Percentiles rank a stretch among this genome's conserved stretches.
Evolutionary conservation across 345 rosid genomes (phyloP).

Genomic region (Erodium maritimum): DNA sequence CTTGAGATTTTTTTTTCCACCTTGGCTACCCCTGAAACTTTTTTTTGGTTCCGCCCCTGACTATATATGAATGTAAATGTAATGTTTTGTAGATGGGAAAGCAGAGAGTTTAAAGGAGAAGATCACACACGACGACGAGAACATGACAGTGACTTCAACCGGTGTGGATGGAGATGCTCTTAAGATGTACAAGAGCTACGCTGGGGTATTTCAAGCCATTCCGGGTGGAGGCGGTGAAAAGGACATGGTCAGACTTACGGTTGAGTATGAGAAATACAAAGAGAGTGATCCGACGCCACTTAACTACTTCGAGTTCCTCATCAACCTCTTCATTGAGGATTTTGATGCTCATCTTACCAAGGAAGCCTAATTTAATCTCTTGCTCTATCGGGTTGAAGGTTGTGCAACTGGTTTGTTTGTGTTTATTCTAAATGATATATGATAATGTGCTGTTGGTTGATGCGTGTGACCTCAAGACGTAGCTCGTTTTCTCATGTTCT

Average conservation of each 20-base stretch:
- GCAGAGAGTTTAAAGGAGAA: constrained; percentile 8
- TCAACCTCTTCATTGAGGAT: background rate
- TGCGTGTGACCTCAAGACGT: too few species aligned
- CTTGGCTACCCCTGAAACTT: too few species aligned
- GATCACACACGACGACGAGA: constrained; percentile 10
- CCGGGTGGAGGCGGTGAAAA: constrained; percentile 12
- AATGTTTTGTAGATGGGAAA: constrained; percentile 15
- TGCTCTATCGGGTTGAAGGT: too few species aligned
- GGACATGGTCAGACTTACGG: constrained; percentile 4
- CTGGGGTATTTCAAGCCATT: background rate
- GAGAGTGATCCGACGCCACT: constrained; percentile 5
- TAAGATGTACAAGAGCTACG: constrained; percentile 16
- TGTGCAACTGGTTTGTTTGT: too few species aligned
- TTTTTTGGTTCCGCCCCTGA: too few species aligned
- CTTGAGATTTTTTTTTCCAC: too few species aligned
- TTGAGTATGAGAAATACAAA: constrained; percentile 12
- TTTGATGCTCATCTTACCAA: too few species aligned
- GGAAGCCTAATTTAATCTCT: too few species aligned
- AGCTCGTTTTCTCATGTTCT: too few species aligned
- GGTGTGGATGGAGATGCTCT: constrained; percentile 13
- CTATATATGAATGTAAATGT: background rate
- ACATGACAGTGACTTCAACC: constrained; percentile 1
- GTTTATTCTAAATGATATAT: too few species aligned
- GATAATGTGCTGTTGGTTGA: too few species aligned
- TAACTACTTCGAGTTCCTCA: constrained; percentile 6